Percentiles rank a stretch among this genome's conserved stretches.
These are phyloP conservation scores for Diaporthe helianthi DNA, from an alignment of 2,329 filamentous ascomycete genomes.

Conservation along the genomic window DNA sequence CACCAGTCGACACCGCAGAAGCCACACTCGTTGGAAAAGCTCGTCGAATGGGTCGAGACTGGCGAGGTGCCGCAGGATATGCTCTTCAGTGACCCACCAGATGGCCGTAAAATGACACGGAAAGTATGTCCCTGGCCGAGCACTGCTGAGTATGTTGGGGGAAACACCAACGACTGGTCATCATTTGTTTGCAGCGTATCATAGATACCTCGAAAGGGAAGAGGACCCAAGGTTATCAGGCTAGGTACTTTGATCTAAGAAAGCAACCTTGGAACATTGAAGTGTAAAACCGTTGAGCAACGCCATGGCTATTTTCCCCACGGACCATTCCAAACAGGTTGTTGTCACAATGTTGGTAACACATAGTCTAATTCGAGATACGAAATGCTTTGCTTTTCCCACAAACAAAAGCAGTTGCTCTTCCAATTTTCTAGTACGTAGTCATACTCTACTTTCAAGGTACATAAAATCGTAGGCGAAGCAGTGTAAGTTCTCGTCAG, in stretches of 20 bases:
- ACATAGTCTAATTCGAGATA: neutral
- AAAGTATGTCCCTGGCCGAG: slow-evolving; percentile 9
- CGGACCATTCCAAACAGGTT: too few species aligned
- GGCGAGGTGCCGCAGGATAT: neutral
- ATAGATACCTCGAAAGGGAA: neutral
- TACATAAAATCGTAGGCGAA: neutral
- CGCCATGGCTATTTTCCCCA: neutral
- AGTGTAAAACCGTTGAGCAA: too few species aligned
- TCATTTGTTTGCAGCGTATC: neutral
- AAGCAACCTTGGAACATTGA: neutral
- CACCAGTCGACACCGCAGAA: slow-evolving; percentile 3
- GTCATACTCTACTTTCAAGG: neutral
- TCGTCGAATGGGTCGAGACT: slow-evolving; percentile 16
- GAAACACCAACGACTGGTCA: neutral
- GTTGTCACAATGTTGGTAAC: neutral
- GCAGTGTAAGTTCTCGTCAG: neutral
- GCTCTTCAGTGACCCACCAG: neutral
- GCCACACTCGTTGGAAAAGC: slow-evolving; percentile 6
- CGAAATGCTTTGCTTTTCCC: too few species aligned
- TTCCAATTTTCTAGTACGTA: too few species aligned
- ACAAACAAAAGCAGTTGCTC: neutral
- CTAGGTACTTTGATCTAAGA: neutral
- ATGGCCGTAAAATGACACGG: slow-evolving; percentile 4
- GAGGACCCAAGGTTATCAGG: neutral
- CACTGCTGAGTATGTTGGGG: neutral